These are phyloP conservation scores for Cucurbita pepo DNA, from an alignment of 306 rosid genomes.

Conservation along the genomic window DNA sequence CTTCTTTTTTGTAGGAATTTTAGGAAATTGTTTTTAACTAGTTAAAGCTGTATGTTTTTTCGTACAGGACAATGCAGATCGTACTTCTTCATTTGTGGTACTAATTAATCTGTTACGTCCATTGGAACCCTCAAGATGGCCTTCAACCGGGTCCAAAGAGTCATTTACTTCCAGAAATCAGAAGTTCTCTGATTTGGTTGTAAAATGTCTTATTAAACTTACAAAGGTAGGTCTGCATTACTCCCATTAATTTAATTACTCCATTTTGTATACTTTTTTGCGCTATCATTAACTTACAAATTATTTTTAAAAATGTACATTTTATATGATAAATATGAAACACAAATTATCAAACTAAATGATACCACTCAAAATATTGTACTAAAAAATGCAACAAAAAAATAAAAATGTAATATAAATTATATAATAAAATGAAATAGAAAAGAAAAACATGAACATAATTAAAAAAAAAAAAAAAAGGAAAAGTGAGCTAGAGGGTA, in stretches of 20 bases:
- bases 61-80: slow-evolving; percentile 92
- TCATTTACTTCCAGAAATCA: slow-evolving; percentile 79
- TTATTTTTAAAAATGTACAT: too few relatives aligned
- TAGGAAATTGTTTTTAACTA: neutral
- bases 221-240: slow-evolving; percentile 47
- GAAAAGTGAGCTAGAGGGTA: too few relatives aligned
- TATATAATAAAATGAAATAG: too few relatives aligned
- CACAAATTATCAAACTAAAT: too few relatives aligned
- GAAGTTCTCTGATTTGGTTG: slow-evolving; percentile 92
- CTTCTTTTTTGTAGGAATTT: neutral
- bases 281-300: neutral
- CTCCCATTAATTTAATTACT: neutral
- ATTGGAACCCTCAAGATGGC: slow-evolving; percentile 95
- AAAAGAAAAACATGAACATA: too few relatives aligned
- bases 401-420: too few relatives aligned
- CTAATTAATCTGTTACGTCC: slow-evolving; percentile 84
- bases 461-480: too few relatives aligned
- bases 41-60: neutral
- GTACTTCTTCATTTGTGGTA: slow-evolving; percentile 91
- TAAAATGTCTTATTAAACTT: slow-evolving; percentile 95
- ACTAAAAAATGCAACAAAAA: too few relatives aligned
- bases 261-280: neutral
- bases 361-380: too few relatives aligned
- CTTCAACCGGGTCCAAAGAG: slow-evolving; percentile 73
- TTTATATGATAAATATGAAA: too few relatives aligned